Evolutionary conservation across 805 yeast species (phyloP), one percentile per base, ranked within the genome.

Genomic region (Pichia sporocuriosa): DNA sequence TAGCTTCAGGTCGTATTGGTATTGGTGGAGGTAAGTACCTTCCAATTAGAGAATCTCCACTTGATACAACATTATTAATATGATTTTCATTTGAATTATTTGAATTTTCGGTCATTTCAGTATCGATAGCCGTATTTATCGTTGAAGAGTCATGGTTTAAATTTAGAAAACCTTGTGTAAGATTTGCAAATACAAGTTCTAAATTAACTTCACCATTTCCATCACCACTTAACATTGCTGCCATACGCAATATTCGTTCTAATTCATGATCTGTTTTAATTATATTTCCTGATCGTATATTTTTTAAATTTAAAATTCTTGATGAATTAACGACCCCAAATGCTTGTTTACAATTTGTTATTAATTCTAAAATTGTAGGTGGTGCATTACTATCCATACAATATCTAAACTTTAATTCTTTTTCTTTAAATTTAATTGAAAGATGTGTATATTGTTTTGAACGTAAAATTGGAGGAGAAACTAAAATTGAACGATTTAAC

Each of bases 281-380:
- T 9, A 66, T 49, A 4, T 50, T 44, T 41, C 56, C 50, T 25
- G 59, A 54, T 26, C 53, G 56, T 21, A 50, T 38, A 51, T 69
- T 58, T 43, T 62, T 54, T 10, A 72, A 55, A 24, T 64, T 61
- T 17, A 72, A 51, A 11, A 63, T 58, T 33, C 62, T 47, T 20
- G 57, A 55, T 17, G 58, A 51, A 40, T 60, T 61, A 13, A 67
- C 62, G 25, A 79, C 72, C n/a, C 74, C 72, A 59, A 89, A 89
- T 20, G 89, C 84, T 38, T 71, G 67, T 41, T 76, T 77, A 13
- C 86, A 87, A 56, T 87, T 88, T 43, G 83, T 84, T 11, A 87
- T 52, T n/a, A 89, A 62, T 60, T 89, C 97, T 23, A 71, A 54
- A 30, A 80, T 64, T 0, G 93, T 81, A 2, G 97, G 97, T 6